These are phyloP conservation scores for Pythium monospermum DNA, from an alignment of 352 stramenopile species.

Conservation along the genomic window DNA sequence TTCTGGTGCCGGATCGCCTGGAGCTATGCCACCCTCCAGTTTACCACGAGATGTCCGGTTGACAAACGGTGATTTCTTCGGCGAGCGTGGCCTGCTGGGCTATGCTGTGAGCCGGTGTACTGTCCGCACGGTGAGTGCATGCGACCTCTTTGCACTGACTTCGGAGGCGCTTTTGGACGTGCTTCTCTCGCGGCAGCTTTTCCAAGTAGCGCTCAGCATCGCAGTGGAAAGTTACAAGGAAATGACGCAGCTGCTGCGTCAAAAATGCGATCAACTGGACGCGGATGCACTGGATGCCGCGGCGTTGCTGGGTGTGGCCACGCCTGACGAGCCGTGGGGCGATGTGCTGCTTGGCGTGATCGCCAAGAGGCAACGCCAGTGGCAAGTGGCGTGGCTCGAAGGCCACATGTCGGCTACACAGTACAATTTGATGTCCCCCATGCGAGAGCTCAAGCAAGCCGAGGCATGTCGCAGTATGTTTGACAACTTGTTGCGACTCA, in stretches of 20 bases:
- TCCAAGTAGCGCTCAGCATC: conserved; percentile 33
- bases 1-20: background rate
- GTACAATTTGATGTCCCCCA: conserved; percentile 9
- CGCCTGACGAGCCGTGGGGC: conserved; percentile 38
- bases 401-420: conserved; percentile 7
- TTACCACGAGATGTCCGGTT: conserved; percentile 14
- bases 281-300: conserved; percentile 10
- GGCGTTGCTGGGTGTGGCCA: conserved; percentile 7
- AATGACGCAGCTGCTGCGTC: conserved; percentile 21
- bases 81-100: conserved; percentile 49
- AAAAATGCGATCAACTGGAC: conserved; percentile 10
- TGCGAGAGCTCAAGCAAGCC: conserved; percentile 20
- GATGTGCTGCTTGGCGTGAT: conserved; percentile 33
- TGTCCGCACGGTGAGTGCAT: conserved; percentile 24
- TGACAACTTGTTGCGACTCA: conserved; percentile 43
- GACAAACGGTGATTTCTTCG: conserved; percentile 51
- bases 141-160: conserved; percentile 25
- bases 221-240: conserved; percentile 47
- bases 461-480: conserved; percentile 42
- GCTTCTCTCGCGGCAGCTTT: conserved; percentile 30
- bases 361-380: conserved; percentile 23
- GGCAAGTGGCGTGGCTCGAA: conserved; percentile 27
- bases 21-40: too few species aligned
- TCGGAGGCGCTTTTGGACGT: conserved; percentile 45
- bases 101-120: conserved; percentile 39